Base-by-base conservation (phyloP, 371 early-diverging fungal species). In the Blakeslea trispora region DNA sequence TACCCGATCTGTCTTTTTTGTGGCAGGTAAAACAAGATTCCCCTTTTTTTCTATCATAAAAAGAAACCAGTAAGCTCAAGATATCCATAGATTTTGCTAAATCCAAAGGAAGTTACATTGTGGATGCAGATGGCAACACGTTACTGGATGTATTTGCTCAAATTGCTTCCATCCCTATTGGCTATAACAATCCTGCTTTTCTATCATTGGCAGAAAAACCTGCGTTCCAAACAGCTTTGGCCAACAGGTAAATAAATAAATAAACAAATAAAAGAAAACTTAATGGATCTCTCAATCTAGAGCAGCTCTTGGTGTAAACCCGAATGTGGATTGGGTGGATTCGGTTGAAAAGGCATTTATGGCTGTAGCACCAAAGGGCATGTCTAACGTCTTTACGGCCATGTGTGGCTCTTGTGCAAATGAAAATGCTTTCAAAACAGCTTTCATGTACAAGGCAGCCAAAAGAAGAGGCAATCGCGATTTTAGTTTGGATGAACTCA, bases 341-440 rank as follows among this genome's bases (percentile, higher is more conserved):
- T 69, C 80, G 1, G 65, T 90, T 15, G 82, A 85, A 43, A 69
- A 83, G 3, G 74, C 91, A 9, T 86, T 88, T 50, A 84, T 90
- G 84, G 62, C 74, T 2, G 89, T 88, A 1, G 82, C 83, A 9
- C 91, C 91, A 8, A 70, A 72, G 50, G 91, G 89, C 1, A 66
- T 90, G 73, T 71, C 73, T 46, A 84, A 88, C 50, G 82, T 90
- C n/a, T 90, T 90, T 51, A 90, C 91, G 4, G 85, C 86, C 23
- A 86, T 87, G 82, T 86, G 87, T 53, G 91, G 91, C 3, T 85
- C 88, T 9, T 86, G 87, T 61, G 86, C 89, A 41, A 90, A 89
- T 49, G 91, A 90, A 59, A 81, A 86, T 39, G 91, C 91, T 0
- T 89, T 81, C 75, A 90, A 89, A 74, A 86, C 89, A 5, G 88